Percentiles rank a stretch among this genome's conserved stretches.
phyloP scores from a whole-genome alignment of 1,284 basidiomycete genomes.

The Sanghuangporus baumii region DNA sequence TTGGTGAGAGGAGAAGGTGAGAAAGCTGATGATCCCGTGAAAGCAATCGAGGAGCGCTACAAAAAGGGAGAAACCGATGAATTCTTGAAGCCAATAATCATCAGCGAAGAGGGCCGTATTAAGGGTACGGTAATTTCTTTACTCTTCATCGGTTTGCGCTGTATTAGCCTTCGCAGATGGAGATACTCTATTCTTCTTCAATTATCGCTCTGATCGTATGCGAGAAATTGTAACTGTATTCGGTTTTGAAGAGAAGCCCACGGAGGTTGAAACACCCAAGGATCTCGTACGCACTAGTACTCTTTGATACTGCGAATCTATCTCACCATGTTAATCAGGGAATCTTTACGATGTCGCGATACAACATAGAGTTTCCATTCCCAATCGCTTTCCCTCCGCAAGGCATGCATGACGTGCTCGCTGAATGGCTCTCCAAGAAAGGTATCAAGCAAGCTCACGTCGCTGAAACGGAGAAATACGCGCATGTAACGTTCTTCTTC shows the following conservation, averaged over 20 bases:
- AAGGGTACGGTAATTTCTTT: constrained; percentile 47
- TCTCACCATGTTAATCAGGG: constrained; percentile 36
- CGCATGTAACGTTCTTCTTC: constrained; percentile 96
- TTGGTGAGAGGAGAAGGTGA: constrained; percentile 75
- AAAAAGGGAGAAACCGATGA: constrained; percentile 83
- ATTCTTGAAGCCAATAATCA: constrained; percentile 89
- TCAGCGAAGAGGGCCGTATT: constrained; percentile 73
- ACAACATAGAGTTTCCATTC: constrained; percentile 87
- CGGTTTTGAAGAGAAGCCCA: constrained; percentile 75
- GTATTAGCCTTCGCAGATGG: constrained; percentile 33
- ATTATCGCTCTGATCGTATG: constrained; percentile 93
- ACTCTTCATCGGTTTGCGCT: background rate
- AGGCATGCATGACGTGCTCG: constrained; percentile 86
- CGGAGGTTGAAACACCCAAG: constrained; percentile 79
- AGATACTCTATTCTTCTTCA: constrained; percentile 91
- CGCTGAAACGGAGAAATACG: constrained; percentile 93
- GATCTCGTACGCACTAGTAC: constrained; percentile 51
- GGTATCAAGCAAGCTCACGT: constrained; percentile 82
- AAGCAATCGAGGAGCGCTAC: constrained; percentile 69
- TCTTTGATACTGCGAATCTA: background rate
- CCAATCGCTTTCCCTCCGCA: constrained; percentile 84
- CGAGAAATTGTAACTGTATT: constrained; percentile 80
- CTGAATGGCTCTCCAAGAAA: constrained; percentile 80
- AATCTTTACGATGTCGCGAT: constrained; percentile 91
- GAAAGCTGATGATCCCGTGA: constrained; percentile 51